A percentile compares a stretch with the other conserved stretches of the same genome.
Conservation (phyloP, 2,329 filamentous ascomycete species). For the Sordariomycetes sp. region DNA sequence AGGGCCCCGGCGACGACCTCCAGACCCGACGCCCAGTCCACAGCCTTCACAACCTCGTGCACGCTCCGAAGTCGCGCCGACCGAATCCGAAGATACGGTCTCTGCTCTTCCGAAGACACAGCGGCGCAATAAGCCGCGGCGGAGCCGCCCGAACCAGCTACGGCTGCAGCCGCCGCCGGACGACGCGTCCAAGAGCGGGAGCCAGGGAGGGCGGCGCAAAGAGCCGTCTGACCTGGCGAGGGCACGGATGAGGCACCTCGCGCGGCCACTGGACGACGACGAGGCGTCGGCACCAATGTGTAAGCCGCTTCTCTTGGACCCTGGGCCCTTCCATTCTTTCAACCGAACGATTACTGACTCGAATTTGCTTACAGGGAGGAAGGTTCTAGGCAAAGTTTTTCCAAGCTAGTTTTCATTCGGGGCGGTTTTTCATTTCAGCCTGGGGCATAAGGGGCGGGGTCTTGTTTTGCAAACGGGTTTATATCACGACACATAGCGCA, state of each 20-base stretch:
- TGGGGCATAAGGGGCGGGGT: neutral
- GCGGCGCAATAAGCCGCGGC: neutral
- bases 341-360: neutral
- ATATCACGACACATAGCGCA: slow-evolving; percentile 3
- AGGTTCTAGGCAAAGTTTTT: slow-evolving; percentile 27
- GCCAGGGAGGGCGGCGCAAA: slow-evolving; percentile 15
- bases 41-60: slow-evolving; percentile 39
- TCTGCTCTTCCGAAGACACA: slow-evolving; percentile 1
- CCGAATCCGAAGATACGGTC: slow-evolving; percentile 4
- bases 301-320: neutral
- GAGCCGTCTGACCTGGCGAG: slow-evolving; percentile 29
- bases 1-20: neutral
- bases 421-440: neutral
- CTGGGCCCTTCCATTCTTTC: neutral
- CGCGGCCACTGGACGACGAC: slow-evolving; percentile 28
- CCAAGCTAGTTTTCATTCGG: slow-evolving; percentile 17
- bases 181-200: neutral
- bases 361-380: slow-evolving; percentile 21
- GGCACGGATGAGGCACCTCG: slow-evolving; percentile 28
- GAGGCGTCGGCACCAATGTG: slow-evolving; percentile 5
- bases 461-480: neutral
- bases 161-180: neutral
- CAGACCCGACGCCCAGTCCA: neutral
- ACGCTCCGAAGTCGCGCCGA: slow-evolving; percentile 32
- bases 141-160: neutral